Evolutionary conservation across 2,329 filamentous ascomycete species (phyloP).

Genomic region (Metarhizium brunneum): DNA sequence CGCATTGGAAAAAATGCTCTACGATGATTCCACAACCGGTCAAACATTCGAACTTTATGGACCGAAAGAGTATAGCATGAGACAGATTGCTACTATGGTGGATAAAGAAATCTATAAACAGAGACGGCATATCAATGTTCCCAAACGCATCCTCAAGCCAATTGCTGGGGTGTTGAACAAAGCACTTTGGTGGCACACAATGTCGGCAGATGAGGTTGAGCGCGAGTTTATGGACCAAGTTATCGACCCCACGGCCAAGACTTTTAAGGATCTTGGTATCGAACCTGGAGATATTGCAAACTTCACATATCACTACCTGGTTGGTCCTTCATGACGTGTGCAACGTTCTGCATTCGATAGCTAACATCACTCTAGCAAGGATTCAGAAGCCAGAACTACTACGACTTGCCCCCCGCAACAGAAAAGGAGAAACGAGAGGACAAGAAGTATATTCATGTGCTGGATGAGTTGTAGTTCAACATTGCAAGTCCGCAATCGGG

Average conservation of each 20-base stretch:
- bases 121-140: constrained; percentile 83
- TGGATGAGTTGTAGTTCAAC: constrained; percentile 63
- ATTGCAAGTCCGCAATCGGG: background rate
- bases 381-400: constrained; percentile 80
- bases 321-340: constrained; percentile 30
- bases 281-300: constrained; percentile 78
- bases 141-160: constrained; percentile 71
- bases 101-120: constrained; percentile 89
- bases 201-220: constrained; percentile 79
- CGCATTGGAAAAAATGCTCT: constrained; percentile 81
- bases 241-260: constrained; percentile 87
- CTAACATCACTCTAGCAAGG: constrained; percentile 56
- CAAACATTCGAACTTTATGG: constrained; percentile 94
- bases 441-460: constrained; percentile 92
- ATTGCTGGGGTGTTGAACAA: constrained; percentile 67
- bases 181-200: constrained; percentile 78
- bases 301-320: constrained; percentile 89
- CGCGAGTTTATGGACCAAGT: constrained; percentile 86
- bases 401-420: constrained; percentile 88
- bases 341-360: background rate
- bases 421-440: constrained; percentile 92
- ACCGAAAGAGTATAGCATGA: constrained; percentile 83
- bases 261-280: constrained; percentile 87
- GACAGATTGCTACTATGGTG: constrained; percentile 77
- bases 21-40: constrained; percentile 80